phyloP scores from a whole-genome alignment of 1,284 basidiomycete genomes.

The Cerrena zonata region DNA sequence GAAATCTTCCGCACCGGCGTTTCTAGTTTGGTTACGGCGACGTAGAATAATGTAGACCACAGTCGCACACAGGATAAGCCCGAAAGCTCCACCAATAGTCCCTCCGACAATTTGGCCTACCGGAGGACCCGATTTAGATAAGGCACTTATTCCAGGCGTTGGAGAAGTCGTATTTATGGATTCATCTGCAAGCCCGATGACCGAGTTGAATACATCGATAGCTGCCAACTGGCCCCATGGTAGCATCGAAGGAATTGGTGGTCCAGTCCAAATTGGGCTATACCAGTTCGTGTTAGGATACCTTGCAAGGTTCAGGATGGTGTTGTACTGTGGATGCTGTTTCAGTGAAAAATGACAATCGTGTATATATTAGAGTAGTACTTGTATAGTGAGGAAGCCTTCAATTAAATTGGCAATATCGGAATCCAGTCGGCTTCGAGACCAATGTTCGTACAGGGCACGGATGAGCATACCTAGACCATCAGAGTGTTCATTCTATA shows the following conservation, averaged over 20 bases:
- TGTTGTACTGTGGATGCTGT: background rate
- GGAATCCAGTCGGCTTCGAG: background rate
- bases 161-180: background rate
- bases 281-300: background rate
- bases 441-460: conserved; percentile 7
- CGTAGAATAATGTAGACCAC: too few relatives aligned
- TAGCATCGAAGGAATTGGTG: background rate
- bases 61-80: too few relatives aligned
- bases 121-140: background rate
- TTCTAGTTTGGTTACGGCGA: too few relatives aligned
- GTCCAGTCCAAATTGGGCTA: conserved; percentile 6
- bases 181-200: background rate
- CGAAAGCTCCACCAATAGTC: background rate
- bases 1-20: too few relatives aligned
- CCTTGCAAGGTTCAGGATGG: conserved; percentile 6
- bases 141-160: background rate
- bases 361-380: background rate
- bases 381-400: conserved; percentile 3
- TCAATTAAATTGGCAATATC: conserved; percentile 3
- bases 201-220: conserved; percentile 8
- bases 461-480: conserved; percentile 5
- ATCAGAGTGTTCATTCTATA: background rate
- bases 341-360: background rate
- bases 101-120: background rate
- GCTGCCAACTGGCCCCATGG: conserved; percentile 12